A percentile compares a stretch with the other conserved stretches of the same genome.
Conservation (phyloP, 495 filamentous ascomycete genomes). For the Cercophora scortea region DNA sequence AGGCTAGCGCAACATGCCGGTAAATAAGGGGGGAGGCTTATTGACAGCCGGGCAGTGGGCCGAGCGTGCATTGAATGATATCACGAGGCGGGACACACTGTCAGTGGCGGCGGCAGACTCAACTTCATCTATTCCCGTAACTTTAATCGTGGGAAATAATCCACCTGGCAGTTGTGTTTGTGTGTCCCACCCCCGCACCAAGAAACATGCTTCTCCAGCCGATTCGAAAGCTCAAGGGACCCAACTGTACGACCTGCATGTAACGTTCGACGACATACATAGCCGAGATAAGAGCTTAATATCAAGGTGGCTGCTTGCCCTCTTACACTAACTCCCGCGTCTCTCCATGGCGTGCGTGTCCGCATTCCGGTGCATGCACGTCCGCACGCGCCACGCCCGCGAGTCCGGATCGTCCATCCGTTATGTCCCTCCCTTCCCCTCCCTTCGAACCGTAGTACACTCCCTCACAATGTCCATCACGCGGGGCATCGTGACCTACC, state of each 20-base stretch:
- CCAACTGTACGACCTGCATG: background rate
- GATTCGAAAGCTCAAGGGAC: too few species aligned
- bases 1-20: background rate
- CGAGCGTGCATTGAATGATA: background rate
- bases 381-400: too few species aligned
- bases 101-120: too few species aligned
- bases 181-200: background rate
- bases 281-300: background rate
- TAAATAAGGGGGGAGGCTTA: background rate
- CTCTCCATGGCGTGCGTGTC: too few species aligned
- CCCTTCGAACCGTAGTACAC: too few species aligned
- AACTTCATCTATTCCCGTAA: background rate
- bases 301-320: background rate
- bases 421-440: too few species aligned
- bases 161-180: background rate
- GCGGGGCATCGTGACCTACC: too few species aligned
- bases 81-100: background rate
- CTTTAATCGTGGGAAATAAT: background rate
- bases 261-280: background rate
- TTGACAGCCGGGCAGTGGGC: background rate
- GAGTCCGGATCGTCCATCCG: too few species aligned
- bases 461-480: too few species aligned
- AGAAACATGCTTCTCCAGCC: background rate
- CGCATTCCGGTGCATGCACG: too few species aligned
- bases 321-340: background rate